Conservation (phyloP, 768 basidiomycete species). For the Hypsizygus marmoreus region DNA sequence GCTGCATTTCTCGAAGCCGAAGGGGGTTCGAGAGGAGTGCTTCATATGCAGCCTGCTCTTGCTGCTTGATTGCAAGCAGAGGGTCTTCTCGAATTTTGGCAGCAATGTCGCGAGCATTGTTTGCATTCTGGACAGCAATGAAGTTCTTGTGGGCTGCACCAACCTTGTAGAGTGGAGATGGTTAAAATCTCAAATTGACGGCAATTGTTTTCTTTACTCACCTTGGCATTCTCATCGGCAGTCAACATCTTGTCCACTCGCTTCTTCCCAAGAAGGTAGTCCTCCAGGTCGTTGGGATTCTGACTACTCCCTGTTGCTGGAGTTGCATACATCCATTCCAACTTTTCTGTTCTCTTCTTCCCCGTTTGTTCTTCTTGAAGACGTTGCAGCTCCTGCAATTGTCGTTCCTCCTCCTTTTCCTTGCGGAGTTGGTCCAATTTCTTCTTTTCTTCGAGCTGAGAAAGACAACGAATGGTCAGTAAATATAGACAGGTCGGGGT, state of each 20-base stretch:
- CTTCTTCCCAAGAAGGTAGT: slow-evolving; percentile 96
- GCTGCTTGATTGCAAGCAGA: slow-evolving; percentile 94
- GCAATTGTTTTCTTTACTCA: slow-evolving; percentile 25
- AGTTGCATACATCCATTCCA: slow-evolving; percentile 99
- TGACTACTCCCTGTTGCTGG: slow-evolving; percentile 88
- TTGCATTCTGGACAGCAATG: slow-evolving; percentile 94
- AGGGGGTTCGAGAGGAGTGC: slow-evolving; percentile 85
- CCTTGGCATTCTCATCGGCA: slow-evolving; percentile 91
- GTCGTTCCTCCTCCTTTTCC: slow-evolving; percentile 97
- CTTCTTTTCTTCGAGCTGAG: slow-evolving; percentile 96
- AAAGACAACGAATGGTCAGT: too few relatives aligned
- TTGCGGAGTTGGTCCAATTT: slow-evolving; percentile 95
- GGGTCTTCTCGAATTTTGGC: slow-evolving; percentile 97
- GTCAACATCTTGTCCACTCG: slow-evolving; percentile 94
- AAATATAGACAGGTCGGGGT: too few relatives aligned
- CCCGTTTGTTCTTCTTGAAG: slow-evolving; percentile 95
- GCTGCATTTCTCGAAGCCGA: slow-evolving; percentile 78
- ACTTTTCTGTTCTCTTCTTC: slow-evolving; percentile 88
- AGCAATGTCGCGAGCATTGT: slow-evolving; percentile 82
- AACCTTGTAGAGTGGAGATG: slow-evolving; percentile 44
- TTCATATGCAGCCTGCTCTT: slow-evolving; percentile 92
- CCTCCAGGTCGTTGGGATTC: slow-evolving; percentile 91
- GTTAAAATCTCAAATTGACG: slow-evolving; percentile 10
- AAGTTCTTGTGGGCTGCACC: slow-evolving; percentile 90
- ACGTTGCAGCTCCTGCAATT: slow-evolving; percentile 93